Conservation (phyloP, 306 rosid species). For the Mimosa pudica region DNA sequence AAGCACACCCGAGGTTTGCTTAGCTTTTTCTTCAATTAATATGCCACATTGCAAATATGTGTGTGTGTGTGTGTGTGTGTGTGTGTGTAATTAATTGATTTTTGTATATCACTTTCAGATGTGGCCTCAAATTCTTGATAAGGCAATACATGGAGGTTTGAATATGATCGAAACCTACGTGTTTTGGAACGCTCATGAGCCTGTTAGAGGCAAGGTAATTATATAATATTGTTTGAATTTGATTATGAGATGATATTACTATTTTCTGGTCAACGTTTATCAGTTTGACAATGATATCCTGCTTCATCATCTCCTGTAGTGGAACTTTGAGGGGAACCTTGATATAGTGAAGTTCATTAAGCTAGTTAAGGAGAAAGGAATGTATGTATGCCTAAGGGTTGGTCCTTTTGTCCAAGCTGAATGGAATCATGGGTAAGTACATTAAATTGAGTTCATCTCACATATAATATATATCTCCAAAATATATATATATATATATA, state of each 20-base stretch:
- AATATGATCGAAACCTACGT: constrained; percentile 89
- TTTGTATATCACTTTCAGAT: constrained; percentile 35
- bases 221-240: not conserved
- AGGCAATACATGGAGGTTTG: constrained; percentile 80
- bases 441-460: not conserved
- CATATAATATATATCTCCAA: not conserved
- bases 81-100: not conserved
- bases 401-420: constrained; percentile 98
- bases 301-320: constrained; percentile 38
- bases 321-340: constrained; percentile 58
- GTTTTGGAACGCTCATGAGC: constrained; percentile 91
- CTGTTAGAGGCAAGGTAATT: constrained; percentile 65
- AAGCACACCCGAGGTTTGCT: constrained; percentile 58
- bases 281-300: not conserved
- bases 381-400: constrained; percentile 72
- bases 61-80: too few species aligned
- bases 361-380: constrained; percentile 47
- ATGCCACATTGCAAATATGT: too few species aligned
- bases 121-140: constrained; percentile 73
- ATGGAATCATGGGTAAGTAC: constrained; percentile 86
- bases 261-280: not conserved
- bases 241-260: too few species aligned
- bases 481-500: too few species aligned
- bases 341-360: constrained; percentile 76
- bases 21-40: constrained; percentile 9